Percentiles rank a stretch among this genome's conserved stretches.
Evolutionary conservation across 2,329 filamentous ascomycete species (phyloP).

Genomic region (Bipolaris victoriae): DNA sequence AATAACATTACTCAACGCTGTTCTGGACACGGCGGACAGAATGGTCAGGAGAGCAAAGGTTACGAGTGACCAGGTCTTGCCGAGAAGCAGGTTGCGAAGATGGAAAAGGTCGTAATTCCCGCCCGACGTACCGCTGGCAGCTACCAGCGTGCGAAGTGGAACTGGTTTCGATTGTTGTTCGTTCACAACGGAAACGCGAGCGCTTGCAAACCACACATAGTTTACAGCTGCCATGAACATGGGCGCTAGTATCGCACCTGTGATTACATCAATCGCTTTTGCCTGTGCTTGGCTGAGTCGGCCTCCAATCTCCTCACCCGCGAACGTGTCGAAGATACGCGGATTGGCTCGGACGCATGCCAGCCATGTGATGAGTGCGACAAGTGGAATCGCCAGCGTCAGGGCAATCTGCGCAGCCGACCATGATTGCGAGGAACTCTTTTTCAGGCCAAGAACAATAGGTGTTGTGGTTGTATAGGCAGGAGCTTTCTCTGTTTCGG

Average conservation of each 20-base stretch:
- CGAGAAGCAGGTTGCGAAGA: constrained; percentile 8
- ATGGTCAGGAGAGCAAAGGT: constrained; percentile 7
- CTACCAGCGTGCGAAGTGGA: constrained; percentile 10
- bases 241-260: constrained; percentile 20
- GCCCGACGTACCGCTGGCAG: constrained; percentile 11
- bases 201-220: constrained; percentile 21
- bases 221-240: constrained; percentile 17
- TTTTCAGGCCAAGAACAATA: background rate
- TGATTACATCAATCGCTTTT: constrained; percentile 25
- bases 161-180: constrained; percentile 13
- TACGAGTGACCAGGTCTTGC: constrained; percentile 8
- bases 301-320: constrained; percentile 20
- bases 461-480: background rate
- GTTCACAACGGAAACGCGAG: constrained; percentile 19
- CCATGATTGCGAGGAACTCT: constrained; percentile 4
- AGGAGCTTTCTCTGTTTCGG: background rate
- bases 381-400: constrained; percentile 1
- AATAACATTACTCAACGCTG: constrained; percentile 18
- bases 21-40: constrained; percentile 11
- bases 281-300: constrained; percentile 19
- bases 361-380: constrained; percentile 4
- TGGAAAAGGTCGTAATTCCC: constrained; percentile 16
- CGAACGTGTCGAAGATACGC: constrained; percentile 12
- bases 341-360: constrained; percentile 4
- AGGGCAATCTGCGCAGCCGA: background rate